Evolutionary conservation across 441 rosid species (phyloP).

Genomic region (Corymbia citriodora): DNA sequence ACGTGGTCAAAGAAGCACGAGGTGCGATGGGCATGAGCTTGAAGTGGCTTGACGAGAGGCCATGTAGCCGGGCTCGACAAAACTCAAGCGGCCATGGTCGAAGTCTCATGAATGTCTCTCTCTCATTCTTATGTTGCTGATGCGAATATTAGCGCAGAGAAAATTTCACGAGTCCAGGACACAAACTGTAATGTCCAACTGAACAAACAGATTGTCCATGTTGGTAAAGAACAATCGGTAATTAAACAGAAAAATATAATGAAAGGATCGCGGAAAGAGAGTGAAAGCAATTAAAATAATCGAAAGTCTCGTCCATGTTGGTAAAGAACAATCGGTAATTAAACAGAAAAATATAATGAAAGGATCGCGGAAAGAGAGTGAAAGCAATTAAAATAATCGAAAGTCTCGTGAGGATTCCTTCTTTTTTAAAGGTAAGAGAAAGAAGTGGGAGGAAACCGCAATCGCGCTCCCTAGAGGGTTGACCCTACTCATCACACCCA

Average conservation of each 20-base stretch:
- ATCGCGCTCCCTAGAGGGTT: too few species aligned
- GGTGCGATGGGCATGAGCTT: background rate
- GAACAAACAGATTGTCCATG: background rate
- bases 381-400: too few species aligned
- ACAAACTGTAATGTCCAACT: background rate
- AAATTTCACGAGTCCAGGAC: too few species aligned
- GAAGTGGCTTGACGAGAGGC: background rate
- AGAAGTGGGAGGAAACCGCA: background rate
- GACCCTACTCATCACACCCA: too few species aligned
- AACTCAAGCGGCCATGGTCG: background rate
- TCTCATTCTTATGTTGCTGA: background rate
- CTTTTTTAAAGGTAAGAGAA: background rate
- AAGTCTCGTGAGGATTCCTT: rapidly evolving
- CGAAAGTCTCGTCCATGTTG: rapidly evolving
- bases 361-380: background rate
- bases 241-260: background rate
- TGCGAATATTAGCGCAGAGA: background rate
- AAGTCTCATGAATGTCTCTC: too few species aligned
- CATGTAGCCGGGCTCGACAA: background rate
- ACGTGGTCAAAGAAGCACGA: background rate
- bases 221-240: background rate
- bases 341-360: background rate
- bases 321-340: background rate
- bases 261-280: background rate
- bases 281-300: too few species aligned